phyloP scores from a whole-genome alignment of 306 rosid genomes.

The Hippophae tibetana region DNA sequence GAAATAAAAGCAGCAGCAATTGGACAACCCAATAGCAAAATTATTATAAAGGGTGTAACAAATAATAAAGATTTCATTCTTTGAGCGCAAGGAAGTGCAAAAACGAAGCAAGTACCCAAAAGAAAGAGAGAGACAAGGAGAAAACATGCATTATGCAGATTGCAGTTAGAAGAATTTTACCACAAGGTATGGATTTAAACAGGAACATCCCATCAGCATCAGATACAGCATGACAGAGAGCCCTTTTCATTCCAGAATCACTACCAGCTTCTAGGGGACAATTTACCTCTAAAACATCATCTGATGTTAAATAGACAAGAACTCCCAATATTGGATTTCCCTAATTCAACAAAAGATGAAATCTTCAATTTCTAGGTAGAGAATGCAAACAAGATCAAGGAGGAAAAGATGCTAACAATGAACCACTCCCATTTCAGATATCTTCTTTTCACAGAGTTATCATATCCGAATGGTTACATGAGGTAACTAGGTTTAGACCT shows the following conservation, averaged over 20 bases:
- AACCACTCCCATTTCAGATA: no score
- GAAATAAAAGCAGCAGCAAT: no score
- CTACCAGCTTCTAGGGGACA: conserved; percentile 78
- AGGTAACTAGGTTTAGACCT: no score
- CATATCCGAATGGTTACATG: no score
- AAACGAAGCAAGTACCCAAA: not conserved
- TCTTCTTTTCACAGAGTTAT: no score
- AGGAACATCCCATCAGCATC: conserved; percentile 79
- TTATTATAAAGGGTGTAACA: no score
- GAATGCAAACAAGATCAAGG: conserved; percentile 1
- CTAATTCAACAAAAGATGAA: conserved; percentile 31
- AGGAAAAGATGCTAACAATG: not conserved
- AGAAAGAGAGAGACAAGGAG: not conserved
- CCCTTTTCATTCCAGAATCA: conserved; percentile 46
- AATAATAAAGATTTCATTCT: no score
- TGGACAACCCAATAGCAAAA: no score
- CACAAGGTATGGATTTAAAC: conserved; percentile 82
- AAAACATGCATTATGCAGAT: no score
- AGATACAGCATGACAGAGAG: conserved; percentile 82
- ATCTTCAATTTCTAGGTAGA: conserved; percentile 10
- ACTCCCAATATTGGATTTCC: conserved; percentile 97
- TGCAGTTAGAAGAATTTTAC: conserved; percentile 30
- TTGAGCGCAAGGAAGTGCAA: no score
- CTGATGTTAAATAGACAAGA: conserved; percentile 69
- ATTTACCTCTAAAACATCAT: conserved; percentile 72